phyloP scores from a whole-genome alignment of 2,329 filamentous ascomycete genomes.

The Trichoderma lentiforme region DNA sequence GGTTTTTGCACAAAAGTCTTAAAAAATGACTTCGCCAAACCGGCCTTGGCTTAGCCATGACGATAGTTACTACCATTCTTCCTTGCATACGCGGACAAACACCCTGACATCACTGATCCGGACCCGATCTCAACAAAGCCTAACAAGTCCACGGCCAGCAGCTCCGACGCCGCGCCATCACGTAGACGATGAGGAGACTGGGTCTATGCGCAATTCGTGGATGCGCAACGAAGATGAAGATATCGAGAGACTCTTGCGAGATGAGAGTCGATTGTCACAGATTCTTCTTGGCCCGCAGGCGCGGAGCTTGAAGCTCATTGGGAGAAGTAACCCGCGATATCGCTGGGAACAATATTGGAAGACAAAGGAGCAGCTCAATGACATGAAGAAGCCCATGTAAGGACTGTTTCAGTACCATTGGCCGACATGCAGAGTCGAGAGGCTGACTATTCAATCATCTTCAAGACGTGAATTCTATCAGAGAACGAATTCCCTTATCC shows the following conservation, averaged over 20 bases:
- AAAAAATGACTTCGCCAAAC: slow-evolving; percentile 31
- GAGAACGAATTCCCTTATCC: slow-evolving; percentile 81
- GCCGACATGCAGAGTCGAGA: not conserved
- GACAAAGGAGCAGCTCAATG: slow-evolving; percentile 67
- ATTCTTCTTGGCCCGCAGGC: slow-evolving; percentile 67
- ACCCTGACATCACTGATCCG: slow-evolving; percentile 39
- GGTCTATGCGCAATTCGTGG: slow-evolving; percentile 20
- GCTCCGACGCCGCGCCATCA: slow-evolving; percentile 20
- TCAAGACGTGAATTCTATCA: slow-evolving; percentile 77
- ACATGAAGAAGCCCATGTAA: slow-evolving; percentile 68
- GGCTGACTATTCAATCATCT: not conserved
- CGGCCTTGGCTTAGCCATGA: slow-evolving; percentile 21
- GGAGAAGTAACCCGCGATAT: slow-evolving; percentile 81
- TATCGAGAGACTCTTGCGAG: slow-evolving; percentile 43
- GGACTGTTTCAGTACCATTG: slow-evolving; percentile 15
- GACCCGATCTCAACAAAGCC: slow-evolving; percentile 37
- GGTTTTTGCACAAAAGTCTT: not conserved
- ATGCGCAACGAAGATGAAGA: slow-evolving; percentile 40
- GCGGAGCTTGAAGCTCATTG: slow-evolving; percentile 82
- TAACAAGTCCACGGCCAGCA: slow-evolving; percentile 28
- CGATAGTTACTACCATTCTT: slow-evolving; percentile 25
- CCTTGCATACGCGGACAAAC: slow-evolving; percentile 37
- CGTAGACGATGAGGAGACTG: slow-evolving; percentile 34
- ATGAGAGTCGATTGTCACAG: slow-evolving; percentile 57
- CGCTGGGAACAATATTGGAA: slow-evolving; percentile 87